Conservation (phyloP, 345 rosid genomes). For the Corymbia maculata region DNA sequence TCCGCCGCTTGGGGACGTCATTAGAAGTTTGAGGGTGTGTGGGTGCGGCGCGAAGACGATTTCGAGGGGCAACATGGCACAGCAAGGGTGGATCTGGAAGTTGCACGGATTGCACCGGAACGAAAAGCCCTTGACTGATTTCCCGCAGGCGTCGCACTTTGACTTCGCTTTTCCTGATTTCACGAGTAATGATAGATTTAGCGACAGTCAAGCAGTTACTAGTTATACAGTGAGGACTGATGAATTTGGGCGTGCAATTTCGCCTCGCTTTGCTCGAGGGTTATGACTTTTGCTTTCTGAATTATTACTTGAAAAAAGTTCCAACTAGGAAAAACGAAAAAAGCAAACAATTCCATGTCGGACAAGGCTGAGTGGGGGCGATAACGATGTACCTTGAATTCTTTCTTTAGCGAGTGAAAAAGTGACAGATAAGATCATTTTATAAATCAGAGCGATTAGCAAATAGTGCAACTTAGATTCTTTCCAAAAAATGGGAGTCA, state of each 20-base stretch:
- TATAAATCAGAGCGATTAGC: not conserved
- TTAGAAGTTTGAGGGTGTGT: constrained; percentile 48
- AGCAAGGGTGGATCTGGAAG: constrained; percentile 88
- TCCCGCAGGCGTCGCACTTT: constrained; percentile 68
- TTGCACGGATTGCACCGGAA: constrained; percentile 67
- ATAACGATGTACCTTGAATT: not conserved
- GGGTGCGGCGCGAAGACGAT: constrained; percentile 49
- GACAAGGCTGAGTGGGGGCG: not conserved
- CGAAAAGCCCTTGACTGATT: constrained; percentile 52
- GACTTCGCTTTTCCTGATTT: constrained; percentile 64
- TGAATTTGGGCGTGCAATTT: not conserved
- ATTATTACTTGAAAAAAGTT: not conserved
- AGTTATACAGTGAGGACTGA: not conserved
- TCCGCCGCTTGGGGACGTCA: constrained; percentile 1
- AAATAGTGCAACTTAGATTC: not conserved
- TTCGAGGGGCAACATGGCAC: constrained; percentile 62
- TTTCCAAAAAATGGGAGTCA: not conserved
- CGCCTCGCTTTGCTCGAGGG: not conserved
- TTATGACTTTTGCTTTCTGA: not conserved
- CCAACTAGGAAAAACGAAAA: not conserved
- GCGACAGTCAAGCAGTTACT: not conserved
- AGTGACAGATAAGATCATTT: not conserved
- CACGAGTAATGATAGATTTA: constrained; percentile 2
- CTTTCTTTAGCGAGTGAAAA: not conserved
- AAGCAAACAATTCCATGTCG: not conserved